A percentile compares a stretch with the other conserved stretches of the same genome.
phyloP scores from a whole-genome alignment of 2,329 filamentous ascomycete species.

The Talaromyces sp. region DNA sequence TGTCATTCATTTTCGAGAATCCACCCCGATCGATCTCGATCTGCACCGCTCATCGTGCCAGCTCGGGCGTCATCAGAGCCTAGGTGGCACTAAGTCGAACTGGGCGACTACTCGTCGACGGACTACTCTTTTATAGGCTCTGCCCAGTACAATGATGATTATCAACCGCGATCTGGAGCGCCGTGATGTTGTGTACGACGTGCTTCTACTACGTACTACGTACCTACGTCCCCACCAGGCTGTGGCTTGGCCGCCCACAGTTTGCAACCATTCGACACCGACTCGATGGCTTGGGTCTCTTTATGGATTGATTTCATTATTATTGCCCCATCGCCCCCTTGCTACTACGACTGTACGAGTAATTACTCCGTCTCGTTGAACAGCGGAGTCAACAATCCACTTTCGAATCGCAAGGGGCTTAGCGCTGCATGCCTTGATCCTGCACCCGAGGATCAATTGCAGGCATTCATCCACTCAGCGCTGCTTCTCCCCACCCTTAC shows the following conservation, averaged over 20 bases:
- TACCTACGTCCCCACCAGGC: not conserved
- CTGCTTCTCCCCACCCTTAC: not conserved
- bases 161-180: not conserved
- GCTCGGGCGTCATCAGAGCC: not conserved
- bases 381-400: not conserved
- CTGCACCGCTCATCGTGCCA: not conserved
- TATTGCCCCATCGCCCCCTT: not conserved
- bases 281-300: not conserved
- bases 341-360: conserved; percentile 1
- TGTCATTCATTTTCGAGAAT: not conserved
- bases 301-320: not conserved
- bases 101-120: not conserved
- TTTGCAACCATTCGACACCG: not conserved
- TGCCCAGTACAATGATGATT: not conserved
- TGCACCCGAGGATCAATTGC: not conserved
- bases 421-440: not conserved
- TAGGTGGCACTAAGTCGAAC: not conserved
- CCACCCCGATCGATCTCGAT: not conserved
- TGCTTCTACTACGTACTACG: not conserved
- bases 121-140: not conserved
- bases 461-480: not conserved
- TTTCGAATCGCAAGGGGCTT: not conserved
- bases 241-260: conserved; percentile 3
- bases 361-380: not conserved
- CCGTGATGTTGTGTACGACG: not conserved